Evolutionary conservation across 1,139 yeast species (phyloP).

Genomic region (Starmera stellimalicola): DNA sequence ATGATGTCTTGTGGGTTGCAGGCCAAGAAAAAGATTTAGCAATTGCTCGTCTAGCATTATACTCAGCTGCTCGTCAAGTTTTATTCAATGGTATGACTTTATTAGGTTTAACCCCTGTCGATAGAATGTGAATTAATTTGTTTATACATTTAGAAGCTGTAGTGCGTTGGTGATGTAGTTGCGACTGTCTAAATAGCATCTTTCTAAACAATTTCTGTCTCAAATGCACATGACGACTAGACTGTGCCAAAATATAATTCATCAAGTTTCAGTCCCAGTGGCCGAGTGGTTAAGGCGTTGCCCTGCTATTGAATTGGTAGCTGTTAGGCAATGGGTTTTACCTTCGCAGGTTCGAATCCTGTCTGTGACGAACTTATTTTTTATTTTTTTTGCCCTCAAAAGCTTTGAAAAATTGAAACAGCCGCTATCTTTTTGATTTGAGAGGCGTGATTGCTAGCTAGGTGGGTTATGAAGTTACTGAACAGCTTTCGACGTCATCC

Average conservation of each 20-base stretch:
- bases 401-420: too few species aligned
- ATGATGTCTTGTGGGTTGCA: slow-evolving; percentile 94
- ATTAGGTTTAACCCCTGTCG: slow-evolving; percentile 94
- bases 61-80: slow-evolving; percentile 84
- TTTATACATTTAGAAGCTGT: neutral
- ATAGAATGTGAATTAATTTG: slow-evolving; percentile 66
- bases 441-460: too few species aligned
- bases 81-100: slow-evolving; percentile 85
- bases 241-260: too few species aligned
- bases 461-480: too few species aligned
- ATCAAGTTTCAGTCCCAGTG: slow-evolving; percentile 61
- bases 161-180: neutral
- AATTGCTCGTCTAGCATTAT: slow-evolving; percentile 86
- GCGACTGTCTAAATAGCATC: too few species aligned
- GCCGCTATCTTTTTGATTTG: neutral
- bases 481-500: too few species aligned
- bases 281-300: slow-evolving; percentile 88
- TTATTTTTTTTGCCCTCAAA: slow-evolving; percentile 5
- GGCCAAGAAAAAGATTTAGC: slow-evolving; percentile 90
- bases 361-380: slow-evolving; percentile 42
- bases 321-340: slow-evolving; percentile 43
- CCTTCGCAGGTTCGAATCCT: slow-evolving; percentile 62
- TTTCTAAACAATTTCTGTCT: too few species aligned
- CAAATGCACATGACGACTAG: too few species aligned
- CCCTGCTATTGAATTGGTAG: slow-evolving; percentile 46